Evolutionary conservation across 108 stramenopile genomes (phyloP), one percentile per base, ranked within the genome.

Genomic region (Aurantiochytrium sp.): DNA sequence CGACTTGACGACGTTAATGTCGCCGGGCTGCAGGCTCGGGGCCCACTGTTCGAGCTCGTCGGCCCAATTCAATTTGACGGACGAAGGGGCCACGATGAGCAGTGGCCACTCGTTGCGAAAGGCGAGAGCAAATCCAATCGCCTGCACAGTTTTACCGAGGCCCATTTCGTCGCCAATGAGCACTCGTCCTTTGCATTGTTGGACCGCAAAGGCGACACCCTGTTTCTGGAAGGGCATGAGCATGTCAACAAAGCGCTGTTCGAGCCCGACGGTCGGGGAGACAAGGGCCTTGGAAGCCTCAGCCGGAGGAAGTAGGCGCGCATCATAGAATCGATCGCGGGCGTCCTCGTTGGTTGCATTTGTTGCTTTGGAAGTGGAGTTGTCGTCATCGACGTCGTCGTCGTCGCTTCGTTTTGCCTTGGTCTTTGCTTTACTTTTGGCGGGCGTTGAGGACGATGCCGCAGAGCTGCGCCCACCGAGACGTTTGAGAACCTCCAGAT

Each of bases 91-190:
- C 0, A 98, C 90, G 60, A 98, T 94, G 19, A 98, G 92, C 43
- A 96, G 91, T 4, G 97, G 97, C 97, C 96, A 97, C 88, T 97
- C 96, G 3, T 83, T 90, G 29, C 64, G 25, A 88, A 94, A 95
- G 57, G 94, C 94, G 25, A 94, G 88, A 90, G 95, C 96, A 43
- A 95, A 93, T 5, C 95, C 96, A 49, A 98, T 93, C 43, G 96
- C 95, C 49, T 96, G 95, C 4, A 96, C 69, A 16, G 96, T 96
- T 91, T 97, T 98, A 47, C 97, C 97, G 16, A 96, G 91, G 44
- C 97, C 97, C 97, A 97, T 97, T 89, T 98, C 97, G 88, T 98
- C 97, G 5, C 95, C 97, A 28, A 97, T 87, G 21, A 98, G 90
- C 18, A 96, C 92, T 18, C 96, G 16, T 58, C 87, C 58, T 28